Base-by-base conservation (phyloP, 768 basidiomycete genomes). In the Russula sp. region DNA sequence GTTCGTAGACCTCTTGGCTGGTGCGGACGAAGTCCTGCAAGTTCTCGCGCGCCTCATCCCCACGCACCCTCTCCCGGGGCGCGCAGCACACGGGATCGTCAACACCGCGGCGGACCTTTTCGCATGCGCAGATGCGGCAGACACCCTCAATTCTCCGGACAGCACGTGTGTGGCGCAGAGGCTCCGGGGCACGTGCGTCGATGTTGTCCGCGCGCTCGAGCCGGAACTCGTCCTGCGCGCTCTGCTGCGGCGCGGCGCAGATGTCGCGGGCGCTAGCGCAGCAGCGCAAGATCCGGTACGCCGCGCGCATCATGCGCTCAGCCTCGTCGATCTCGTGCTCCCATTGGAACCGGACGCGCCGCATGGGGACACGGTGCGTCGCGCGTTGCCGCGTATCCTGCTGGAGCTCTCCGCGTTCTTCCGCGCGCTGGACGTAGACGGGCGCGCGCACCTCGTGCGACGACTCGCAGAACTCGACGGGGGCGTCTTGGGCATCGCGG, bases 381-480 rank as follows among this genome's bases (percentile, higher is more conserved):
- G 71, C 10, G 81, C 87, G 13, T 73, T 91, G 16, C 86, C 88
- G 3, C 79, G 75, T 34, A 71, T 84, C 20, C 75, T 90, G 4
- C 70, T 73, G 3, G 83, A 89, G 48, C 68, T 90, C 9, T 76
- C 72, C 61, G 57, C 71, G 1, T 89, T 91, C 72, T 80, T 85
- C 70, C 77, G 75, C 7, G 72, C 80, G 5, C 74, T 91, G 37
- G 83, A 86, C 59, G 76, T 81, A 2, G 81, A 84, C 59, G 81
- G 76, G 35, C 55, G 60, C 20, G 74, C 78, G 2, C 76, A 78
- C 44, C 70, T 91, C 31, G 70, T 90, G 32, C 74, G 78, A 52
- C 78, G 83, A 6, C 76, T 91, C 3, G 75, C 81, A 22, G 75
- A 71, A 18, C 72, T 91, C 14, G 90, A 92, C 65, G 71, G 76